Evolutionary conservation across 768 basidiomycete species (phyloP).

Genomic region (Udeniomyces megalosporus): DNA sequence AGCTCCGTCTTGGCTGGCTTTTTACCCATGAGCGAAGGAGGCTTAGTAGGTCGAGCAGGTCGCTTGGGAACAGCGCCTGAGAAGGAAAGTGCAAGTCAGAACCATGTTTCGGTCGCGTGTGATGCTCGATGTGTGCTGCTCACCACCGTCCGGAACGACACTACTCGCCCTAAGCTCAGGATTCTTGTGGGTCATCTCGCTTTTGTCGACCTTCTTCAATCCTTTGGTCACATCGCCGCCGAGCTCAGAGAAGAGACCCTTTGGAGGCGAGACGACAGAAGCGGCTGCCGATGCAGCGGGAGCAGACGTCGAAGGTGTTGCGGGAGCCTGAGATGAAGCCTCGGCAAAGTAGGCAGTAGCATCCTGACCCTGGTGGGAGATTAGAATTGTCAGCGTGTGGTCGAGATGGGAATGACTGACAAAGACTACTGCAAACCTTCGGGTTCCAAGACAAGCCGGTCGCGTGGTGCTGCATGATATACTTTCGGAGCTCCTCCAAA

Average conservation of each 20-base stretch:
- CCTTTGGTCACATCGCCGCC: constrained; percentile 81
- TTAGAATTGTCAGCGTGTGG: no score
- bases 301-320: constrained; percentile 22
- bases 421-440: constrained; percentile 41
- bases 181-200: constrained; percentile 98
- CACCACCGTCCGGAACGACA: constrained; percentile 41
- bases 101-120: neutral
- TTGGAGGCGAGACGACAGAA: constrained; percentile 23
- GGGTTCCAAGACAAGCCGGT: constrained; percentile 81
- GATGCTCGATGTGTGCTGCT: constrained; percentile 22
- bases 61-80: constrained; percentile 28
- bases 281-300: neutral
- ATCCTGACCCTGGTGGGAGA: constrained; percentile 20
- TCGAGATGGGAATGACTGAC: neutral
- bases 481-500: constrained; percentile 63
- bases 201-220: constrained; percentile 82
- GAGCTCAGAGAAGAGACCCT: constrained; percentile 72
- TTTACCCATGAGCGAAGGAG: constrained; percentile 64
- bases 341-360: constrained; percentile 21
- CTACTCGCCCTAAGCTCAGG: constrained; percentile 53
- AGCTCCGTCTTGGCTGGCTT: constrained; percentile 77
- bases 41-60: constrained; percentile 69
- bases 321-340: constrained; percentile 19
- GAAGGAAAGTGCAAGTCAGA: constrained; percentile 27
- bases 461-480: constrained; percentile 68